Conservation (phyloP, 75 land plant genomes). For the Selaginella moellendorffii region DNA sequence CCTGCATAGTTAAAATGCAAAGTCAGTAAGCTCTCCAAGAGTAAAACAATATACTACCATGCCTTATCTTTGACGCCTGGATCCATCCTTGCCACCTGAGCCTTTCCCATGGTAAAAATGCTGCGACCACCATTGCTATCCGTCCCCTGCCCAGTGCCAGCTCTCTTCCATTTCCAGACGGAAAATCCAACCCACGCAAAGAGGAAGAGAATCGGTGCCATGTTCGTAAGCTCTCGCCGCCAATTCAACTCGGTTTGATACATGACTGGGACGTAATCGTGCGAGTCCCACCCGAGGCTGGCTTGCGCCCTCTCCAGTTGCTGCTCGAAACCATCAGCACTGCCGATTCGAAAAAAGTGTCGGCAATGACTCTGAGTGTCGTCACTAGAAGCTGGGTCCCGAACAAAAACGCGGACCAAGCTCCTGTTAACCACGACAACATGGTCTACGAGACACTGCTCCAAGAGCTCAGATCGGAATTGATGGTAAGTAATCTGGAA, state of each 20-base stretch:
- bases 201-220: constrained; percentile 30
- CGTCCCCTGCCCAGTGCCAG: background rate
- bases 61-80: constrained; percentile 40
- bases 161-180: background rate
- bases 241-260: constrained; percentile 52
- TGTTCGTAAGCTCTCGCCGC: constrained; percentile 30
- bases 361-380: constrained; percentile 21
- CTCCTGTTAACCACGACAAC: background rate
- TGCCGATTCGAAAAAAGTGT: constrained; percentile 37
- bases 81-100: constrained; percentile 44
- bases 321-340: constrained; percentile 42
- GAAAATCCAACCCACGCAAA: constrained; percentile 22
- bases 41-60: background rate
- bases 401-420: background rate
- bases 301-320: constrained; percentile 43
- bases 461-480: background rate
- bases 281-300: constrained; percentile 52
- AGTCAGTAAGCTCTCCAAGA: background rate
- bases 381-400: background rate
- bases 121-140: constrained; percentile 33
- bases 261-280: constrained; percentile 77
- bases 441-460: background rate
- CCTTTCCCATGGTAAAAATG: constrained; percentile 40
- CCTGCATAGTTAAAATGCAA: constrained; percentile 32
- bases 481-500: background rate